Evolutionary conservation across 345 rosid species (phyloP), one percentile per base, ranked within the genome.

Genomic region (Syzygium aqueum): DNA sequence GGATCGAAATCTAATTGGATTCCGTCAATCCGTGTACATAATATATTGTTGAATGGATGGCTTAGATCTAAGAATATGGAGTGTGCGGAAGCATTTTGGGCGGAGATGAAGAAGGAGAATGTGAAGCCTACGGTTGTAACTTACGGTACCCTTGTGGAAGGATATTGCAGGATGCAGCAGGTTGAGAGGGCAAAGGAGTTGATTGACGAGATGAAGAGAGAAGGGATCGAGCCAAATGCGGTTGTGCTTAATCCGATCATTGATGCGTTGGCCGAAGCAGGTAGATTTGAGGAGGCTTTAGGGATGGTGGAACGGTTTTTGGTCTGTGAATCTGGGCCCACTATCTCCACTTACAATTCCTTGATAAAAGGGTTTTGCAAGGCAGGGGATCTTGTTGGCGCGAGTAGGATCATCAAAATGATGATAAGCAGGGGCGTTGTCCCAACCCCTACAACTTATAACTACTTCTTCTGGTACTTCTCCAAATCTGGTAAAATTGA

Each of bases 41-140:
- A 94, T 87, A 94, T 95, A 84, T 85, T 96, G 12, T 59, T 96
- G 86, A 95, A 97, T 86, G 99, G 99, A 86, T 96, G 98, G 99
- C 92, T 96, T 67, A 91, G 94, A 13, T 88, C 94, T 0, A 97
- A 94, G 84, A 93, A 92, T 84, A 91, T 97, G 19, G 92, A 93
- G 88, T 92, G 91, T 25, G 98, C 96, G 0, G 99, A 96, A 94
- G 92, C 89, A 11, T 91, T 97, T 77, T 94, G 98, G 99, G 77
- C 84, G 52, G 92, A 94, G 80, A 95, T 96, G 97, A 93, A 89
- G 87, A 88, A 86, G 85, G 92, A 88, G 87, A 90, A 91, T 77
- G 93, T 95, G 89, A 91, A 52, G 51, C 96, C 95, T 12, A 93
- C 84, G 51, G 92, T 95, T 88, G 96, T 95, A 59, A 95, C 98